These are phyloP conservation scores for Aspergillus sclerotialis DNA, from an alignment of 2,329 filamentous ascomycete genomes.

Conservation along the genomic window DNA sequence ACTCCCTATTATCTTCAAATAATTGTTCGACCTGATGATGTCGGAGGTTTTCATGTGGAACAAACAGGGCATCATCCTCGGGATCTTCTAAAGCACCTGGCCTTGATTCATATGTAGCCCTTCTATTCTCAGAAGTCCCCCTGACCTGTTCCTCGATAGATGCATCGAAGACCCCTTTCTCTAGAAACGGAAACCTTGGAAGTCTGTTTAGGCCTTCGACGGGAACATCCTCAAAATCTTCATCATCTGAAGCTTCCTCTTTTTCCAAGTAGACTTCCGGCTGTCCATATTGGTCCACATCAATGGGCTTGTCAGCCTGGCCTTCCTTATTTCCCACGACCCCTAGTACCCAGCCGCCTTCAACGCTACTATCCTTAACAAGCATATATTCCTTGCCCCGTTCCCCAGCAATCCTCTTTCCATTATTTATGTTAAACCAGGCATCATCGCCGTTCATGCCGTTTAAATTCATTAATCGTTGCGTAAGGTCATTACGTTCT, in stretches of 20 bases:
- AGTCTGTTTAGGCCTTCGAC: slow-evolving; percentile 83
- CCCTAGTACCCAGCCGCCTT: slow-evolving; percentile 92
- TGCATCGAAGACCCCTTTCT: slow-evolving; percentile 29
- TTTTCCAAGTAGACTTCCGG: slow-evolving; percentile 46
- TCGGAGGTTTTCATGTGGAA: slow-evolving; percentile 33
- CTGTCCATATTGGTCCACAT: slow-evolving; percentile 64
- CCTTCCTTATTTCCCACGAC: slow-evolving; percentile 83
- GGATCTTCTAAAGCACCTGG: too few species aligned
- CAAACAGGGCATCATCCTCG: slow-evolving; percentile 52
- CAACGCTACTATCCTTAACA: slow-evolving; percentile 89
- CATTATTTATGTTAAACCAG: slow-evolving; percentile 55
- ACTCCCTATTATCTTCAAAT: slow-evolving; percentile 43
- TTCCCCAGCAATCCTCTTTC: slow-evolving; percentile 56
- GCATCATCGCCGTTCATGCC: slow-evolving; percentile 76
- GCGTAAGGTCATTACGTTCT: slow-evolving; percentile 90
- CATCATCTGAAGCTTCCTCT: slow-evolving; percentile 58
- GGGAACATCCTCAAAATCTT: slow-evolving; percentile 85
- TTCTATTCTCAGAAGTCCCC: slow-evolving; percentile 30
- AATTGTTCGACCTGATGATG: slow-evolving; percentile 45
- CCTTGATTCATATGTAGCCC: neutral
- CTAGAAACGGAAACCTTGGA: slow-evolving; percentile 52
- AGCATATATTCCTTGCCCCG: slow-evolving; percentile 90
- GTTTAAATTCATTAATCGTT: slow-evolving; percentile 87
- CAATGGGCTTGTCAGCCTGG: slow-evolving; percentile 79
- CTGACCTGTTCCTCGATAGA: slow-evolving; percentile 25